Base-by-base conservation (phyloP, 169 alveolate species). In the Plasmodium berghei region DNA sequence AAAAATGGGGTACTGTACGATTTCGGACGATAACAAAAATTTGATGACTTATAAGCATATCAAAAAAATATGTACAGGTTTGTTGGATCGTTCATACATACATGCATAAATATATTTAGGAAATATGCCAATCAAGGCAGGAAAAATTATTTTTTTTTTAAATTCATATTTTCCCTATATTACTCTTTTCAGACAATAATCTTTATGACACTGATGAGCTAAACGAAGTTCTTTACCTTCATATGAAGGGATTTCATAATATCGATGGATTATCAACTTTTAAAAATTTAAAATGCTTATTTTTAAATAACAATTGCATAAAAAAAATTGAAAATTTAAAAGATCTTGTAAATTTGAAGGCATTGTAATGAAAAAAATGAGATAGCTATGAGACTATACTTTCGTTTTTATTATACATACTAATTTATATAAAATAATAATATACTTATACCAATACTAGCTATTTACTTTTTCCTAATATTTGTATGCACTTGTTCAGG, bases 221-320 rank as follows among this genome's bases (percentile, higher is more conserved):
- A 59, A 97, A 97, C 87, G 98, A 96, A 71, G 95, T 95, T 63
- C 95, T 97, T 16, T 97, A 96, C 87, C 91, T 97, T n/a, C 98
- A 97, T 90, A 96, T 95, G 90, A 94, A 95, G 66, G 98, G 98
- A 40, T 97, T 97, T 85, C 89, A 91, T 26, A 94, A 94, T 77
- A 96, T 97, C 14, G 97, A 95, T 80, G 96, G 96, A 69, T 75
- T 97, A 40, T 97, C 95, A 10, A 93, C 95, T 34, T 97, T 96
- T 71, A 93, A 94, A 56, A 97, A 97, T 77, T 93, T 97, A 58
- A 96, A 95, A 87, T 97, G 97, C 59, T 90, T 97, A 22, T 97
- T 96, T 92, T 94, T 97, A 18, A 98, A 97, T 89, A 98, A 98
- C n/a, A 97, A 97, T 72, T 98, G 97, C 58, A 94, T 96, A 26